These are phyloP conservation scores for Claviceps arundinis DNA, from an alignment of 2,329 filamentous ascomycete genomes.

Conservation along the genomic window DNA sequence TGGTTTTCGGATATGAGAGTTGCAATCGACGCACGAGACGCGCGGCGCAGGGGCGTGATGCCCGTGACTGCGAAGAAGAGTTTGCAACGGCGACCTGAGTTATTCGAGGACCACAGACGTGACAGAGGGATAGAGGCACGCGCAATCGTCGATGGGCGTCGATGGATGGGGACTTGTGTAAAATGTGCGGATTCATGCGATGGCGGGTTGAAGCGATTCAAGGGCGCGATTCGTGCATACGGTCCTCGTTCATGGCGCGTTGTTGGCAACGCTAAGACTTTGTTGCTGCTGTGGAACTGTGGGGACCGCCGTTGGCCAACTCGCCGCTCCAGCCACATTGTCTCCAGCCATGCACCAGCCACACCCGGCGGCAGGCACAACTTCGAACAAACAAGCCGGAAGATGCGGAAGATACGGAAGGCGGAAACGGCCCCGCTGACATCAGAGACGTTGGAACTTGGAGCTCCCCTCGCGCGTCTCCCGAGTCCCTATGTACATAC, in stretches of 20 bases:
- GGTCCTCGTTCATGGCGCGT: not conserved
- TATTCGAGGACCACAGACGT: not conserved
- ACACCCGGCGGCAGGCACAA: not conserved
- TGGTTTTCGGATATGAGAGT: not conserved
- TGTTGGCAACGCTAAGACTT: not conserved
- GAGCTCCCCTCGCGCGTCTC: not conserved
- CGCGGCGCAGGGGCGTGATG: not conserved
- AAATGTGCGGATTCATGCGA: not conserved
- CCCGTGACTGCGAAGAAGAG: not conserved
- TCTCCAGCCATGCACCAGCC: not conserved
- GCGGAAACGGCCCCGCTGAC: constrained; percentile 6
- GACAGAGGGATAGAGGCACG: not conserved
- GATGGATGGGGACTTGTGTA: not conserved
- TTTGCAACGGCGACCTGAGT: not conserved
- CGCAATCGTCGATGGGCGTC: not conserved
- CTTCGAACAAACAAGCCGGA: too few relatives aligned
- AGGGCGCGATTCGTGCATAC: not conserved
- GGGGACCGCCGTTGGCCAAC: too few relatives aligned
- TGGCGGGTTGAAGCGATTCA: not conserved
- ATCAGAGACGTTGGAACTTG: constrained; percentile 2
- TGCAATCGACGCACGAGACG: not conserved
- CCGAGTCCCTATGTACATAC: too few relatives aligned
- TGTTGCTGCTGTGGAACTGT: too few relatives aligned
- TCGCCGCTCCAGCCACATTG: too few relatives aligned
- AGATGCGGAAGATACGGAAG: too few relatives aligned